Base-by-base conservation (phyloP, 139 green algal genomes). In the Chlorella sp. region DNA sequence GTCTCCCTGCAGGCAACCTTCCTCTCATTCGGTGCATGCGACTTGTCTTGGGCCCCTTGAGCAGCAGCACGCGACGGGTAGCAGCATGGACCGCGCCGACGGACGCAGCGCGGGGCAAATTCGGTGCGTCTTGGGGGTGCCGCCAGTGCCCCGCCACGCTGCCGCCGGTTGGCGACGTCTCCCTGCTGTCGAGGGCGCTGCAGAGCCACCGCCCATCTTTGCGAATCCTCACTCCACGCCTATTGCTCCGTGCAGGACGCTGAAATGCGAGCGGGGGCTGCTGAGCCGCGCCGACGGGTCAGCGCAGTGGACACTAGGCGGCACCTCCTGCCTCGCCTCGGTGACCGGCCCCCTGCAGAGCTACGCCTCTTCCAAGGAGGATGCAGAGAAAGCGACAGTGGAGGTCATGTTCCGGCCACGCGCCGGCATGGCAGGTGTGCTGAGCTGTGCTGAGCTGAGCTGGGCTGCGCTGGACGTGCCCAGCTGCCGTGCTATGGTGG, bases 281-380 rank as follows among this genome's bases (percentile, higher is more conserved):
- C 89, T 97, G n/a, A 68, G 88, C 34, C 89, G 94, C 0, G 94
- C 94, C 1, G 95, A 97, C 77, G 96, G 96, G 36, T 96, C 92
- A 14, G 96, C 95, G 9, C 92, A 89, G n/a, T 97, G 93, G 93
- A 88, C 26, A 0, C 94, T 95, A 71, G 94, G 94, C 24, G 92
- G 90, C 34, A 96, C 86, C 75, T 89, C 68, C 34, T 94, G 96
- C 78, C 73, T 97, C 22, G 96, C 95, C 15, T 92, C 93, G 1
- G 94, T 97, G 42, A 91, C 95, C n/a, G 96, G 96, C 0, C 96
- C 95, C 16, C 73, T 80, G 7, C 82, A 92, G 28, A 93, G 94
- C 0, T 48, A 88, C 26, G 28, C 88, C 5, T 88, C 83, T 2
- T 32, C 89, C 21, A 93, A 91, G 48, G 96, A 97, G 84, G 89